Evolutionary conservation across 2,329 filamentous ascomycete species (phyloP), one percentile per base, ranked within the genome.

Genomic region (Aureobasidium melanogenum): DNA sequence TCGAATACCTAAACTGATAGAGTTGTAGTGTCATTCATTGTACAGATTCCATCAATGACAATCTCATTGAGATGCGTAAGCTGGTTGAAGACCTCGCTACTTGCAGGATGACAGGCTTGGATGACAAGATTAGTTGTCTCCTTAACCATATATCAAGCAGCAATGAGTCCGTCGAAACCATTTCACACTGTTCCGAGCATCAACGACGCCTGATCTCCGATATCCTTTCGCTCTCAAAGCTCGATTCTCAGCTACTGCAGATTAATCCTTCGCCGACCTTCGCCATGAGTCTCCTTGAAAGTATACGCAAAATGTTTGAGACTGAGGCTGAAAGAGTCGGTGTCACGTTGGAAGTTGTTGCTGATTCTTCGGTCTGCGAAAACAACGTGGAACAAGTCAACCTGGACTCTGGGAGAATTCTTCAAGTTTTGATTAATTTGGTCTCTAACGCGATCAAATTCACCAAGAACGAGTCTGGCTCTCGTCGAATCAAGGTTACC

Each of bases 161-260:
- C 44, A 44, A 64, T 15, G 67, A 66, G 3, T 63, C 67, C 12
- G 68, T 66, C 0, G 65, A 66, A 26, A 72, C 68, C 3, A 70
- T 72, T 22, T 52, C 69, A 5, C 64, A 67, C 8, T 71, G 69
- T 46, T 65, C 67, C 4, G 63, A 65, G 26, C 69, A 72, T 50
- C 67, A 69, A 56, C 68, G 69, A 60, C 69, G 76, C 5, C 78
- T 79, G 39, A 76, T 79, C 2, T 76, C 79, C 60, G 77, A 79
- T 61, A 74, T 79, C 0, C 66, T 79, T 28, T 79, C 76, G 1
- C 65, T 79, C 17, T 75, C 72, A 2, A 77, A 69, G 17, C 64
- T 71, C 6, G 69, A 72, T 26, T 67, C 69, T 2, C 62, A 69
- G 22, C 64, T 71, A 44, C 63, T 72, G 5, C 69, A 72, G 4